These are phyloP conservation scores for Radiomyces spectabilis DNA, from an alignment of 192 early-diverging fungal genomes.

Conservation along the genomic window DNA sequence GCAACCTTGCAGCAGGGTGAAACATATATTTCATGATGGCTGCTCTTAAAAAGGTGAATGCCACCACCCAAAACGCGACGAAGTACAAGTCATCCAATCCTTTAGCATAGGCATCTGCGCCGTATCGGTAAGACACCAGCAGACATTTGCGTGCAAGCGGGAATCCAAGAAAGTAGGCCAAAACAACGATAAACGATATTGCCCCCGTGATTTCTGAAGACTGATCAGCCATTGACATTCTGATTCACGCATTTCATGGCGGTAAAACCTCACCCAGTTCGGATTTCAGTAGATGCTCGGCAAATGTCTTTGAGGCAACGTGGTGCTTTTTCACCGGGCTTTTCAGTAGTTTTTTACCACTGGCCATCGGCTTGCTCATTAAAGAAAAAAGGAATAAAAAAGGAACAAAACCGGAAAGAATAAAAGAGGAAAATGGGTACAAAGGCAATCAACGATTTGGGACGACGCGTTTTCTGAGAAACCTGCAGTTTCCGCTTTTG, in stretches of 20 bases:
- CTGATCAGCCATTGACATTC: not conserved
- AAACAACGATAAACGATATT: not conserved
- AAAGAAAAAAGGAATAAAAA: too few species aligned
- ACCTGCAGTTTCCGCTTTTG: too few species aligned
- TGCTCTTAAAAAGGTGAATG: slow-evolving; percentile 56
- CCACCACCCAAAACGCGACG: slow-evolving; percentile 56
- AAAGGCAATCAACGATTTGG: too few species aligned
- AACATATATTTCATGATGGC: slow-evolving; percentile 44
- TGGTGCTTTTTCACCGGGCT: too few species aligned
- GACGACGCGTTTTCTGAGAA: too few species aligned
- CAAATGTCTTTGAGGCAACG: not conserved
- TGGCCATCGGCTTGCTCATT: too few species aligned
- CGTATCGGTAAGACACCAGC: slow-evolving; percentile 1
- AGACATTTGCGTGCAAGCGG: slow-evolving; percentile 5
- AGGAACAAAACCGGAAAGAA: too few species aligned
- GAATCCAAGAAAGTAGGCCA: slow-evolving; percentile 5
- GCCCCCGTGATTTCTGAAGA: slow-evolving; percentile 11
- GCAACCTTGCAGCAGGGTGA: slow-evolving; percentile 30
- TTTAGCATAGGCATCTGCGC: slow-evolving; percentile 25
- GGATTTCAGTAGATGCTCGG: not conserved
- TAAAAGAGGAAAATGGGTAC: too few species aligned
- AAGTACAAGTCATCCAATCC: slow-evolving; percentile 54
- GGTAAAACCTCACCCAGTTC: not conserved
- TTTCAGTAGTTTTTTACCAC: too few species aligned
- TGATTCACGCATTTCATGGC: not conserved